Conservation (phyloP, 2,329 filamentous ascomycete genomes). For the Talaromyces sp. region DNA sequence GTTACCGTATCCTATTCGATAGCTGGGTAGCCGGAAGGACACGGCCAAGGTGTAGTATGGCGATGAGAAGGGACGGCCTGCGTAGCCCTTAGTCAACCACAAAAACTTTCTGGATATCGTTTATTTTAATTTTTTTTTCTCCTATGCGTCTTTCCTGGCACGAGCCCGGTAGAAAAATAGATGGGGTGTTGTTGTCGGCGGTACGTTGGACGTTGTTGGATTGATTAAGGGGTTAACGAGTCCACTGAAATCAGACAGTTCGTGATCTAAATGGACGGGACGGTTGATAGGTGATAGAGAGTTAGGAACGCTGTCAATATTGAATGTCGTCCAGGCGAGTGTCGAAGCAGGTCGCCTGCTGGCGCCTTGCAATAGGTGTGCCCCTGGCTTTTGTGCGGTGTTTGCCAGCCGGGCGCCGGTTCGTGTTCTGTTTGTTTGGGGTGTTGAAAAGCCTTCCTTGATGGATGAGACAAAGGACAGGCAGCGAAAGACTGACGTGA, state of each 20-base stretch:
- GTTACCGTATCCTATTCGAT: background rate
- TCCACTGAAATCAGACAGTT: background rate
- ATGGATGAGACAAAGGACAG: conserved; percentile 1
- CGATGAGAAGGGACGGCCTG: conserved; percentile 32
- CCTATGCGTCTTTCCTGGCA: conserved; percentile 10
- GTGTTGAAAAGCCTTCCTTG: background rate
- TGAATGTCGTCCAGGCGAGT: background rate
- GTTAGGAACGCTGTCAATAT: background rate
- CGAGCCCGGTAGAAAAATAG: background rate
- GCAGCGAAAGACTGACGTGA: conserved; percentile 3
- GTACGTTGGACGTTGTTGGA: background rate
- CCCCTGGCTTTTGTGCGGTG: conserved; percentile 7
- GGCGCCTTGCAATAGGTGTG: conserved; percentile 9
- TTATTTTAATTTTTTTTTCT: background rate
- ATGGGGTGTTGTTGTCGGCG: background rate
- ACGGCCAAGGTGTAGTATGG: background rate
- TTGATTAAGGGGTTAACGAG: background rate
- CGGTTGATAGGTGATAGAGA: background rate
- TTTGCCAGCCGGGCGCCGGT: background rate
- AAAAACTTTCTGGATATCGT: background rate
- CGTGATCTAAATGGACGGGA: conserved; percentile 16
- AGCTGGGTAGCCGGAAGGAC: background rate
- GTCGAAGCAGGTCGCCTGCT: conserved; percentile 9
- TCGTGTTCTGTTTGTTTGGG: conserved; percentile 2
- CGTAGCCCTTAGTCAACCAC: conserved; percentile 30